These are phyloP conservation scores for Daedalea quercina DNA, from an alignment of 768 basidiomycete genomes.

Conservation along the genomic window DNA sequence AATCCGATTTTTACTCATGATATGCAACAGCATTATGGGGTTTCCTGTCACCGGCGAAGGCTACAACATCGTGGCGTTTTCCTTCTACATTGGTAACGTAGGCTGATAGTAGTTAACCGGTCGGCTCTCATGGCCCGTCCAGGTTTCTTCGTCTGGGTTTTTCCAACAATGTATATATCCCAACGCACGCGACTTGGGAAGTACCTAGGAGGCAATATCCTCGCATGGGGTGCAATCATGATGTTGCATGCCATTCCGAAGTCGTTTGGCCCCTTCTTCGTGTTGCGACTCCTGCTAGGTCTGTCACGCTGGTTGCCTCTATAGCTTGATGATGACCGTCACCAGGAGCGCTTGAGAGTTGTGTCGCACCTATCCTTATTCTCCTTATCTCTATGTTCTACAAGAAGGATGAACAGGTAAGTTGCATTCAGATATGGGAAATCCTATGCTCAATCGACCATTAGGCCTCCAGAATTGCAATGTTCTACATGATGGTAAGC, in stretches of 20 bases:
- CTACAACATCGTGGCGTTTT: slow-evolving; percentile 61
- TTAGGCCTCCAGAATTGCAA: slow-evolving; percentile 53
- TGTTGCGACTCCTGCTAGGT: slow-evolving; percentile 56
- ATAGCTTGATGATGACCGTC: background rate
- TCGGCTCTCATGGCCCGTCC: background rate
- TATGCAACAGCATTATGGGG: slow-evolving; percentile 48
- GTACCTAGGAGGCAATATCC: slow-evolving; percentile 55
- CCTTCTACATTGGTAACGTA: slow-evolving; percentile 53
- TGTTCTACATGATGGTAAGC: slow-evolving; percentile 61
- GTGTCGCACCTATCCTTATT: slow-evolving; percentile 58
- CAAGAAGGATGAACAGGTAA: slow-evolving; percentile 58
- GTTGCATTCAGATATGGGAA: background rate
- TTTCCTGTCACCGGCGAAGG: slow-evolving; percentile 57
- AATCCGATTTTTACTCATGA: background rate
- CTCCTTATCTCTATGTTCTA: slow-evolving; percentile 64
- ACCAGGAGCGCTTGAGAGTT: slow-evolving; percentile 60
- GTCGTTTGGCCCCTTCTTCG: slow-evolving; percentile 58
- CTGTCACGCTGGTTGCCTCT: slow-evolving; percentile 5
- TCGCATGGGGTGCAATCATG: slow-evolving; percentile 52
- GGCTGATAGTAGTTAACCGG: background rate
- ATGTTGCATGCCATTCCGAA: slow-evolving; percentile 54
- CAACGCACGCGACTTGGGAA: slow-evolving; percentile 55
- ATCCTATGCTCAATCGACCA: background rate
- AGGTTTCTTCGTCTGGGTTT: slow-evolving; percentile 59
- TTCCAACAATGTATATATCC: slow-evolving; percentile 60